These are phyloP conservation scores for Cyclanthera cordifolia DNA, from an alignment of 306 rosid species.

Conservation along the genomic window DNA sequence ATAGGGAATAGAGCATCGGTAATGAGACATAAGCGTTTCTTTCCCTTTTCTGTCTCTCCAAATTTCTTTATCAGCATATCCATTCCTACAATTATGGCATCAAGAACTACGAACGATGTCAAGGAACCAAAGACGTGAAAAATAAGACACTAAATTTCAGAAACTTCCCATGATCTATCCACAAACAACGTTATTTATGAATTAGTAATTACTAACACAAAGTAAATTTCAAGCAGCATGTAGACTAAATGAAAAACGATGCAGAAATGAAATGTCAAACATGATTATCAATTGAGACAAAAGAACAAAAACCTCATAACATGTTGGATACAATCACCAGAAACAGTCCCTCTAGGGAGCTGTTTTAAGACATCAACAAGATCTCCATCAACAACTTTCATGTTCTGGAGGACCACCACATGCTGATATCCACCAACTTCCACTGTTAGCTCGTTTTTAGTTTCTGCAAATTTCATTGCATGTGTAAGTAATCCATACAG, in stretches of 20 bases:
- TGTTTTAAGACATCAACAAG: conserved; percentile 50
- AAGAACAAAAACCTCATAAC: neutral
- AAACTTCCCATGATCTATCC: conserved; percentile 12
- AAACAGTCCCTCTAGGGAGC: conserved; percentile 58
- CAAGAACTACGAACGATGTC: conserved; percentile 68
- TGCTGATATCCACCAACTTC: conserved; percentile 93
- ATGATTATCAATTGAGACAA: no score
- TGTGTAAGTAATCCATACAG: neutral
- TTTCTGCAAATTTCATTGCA: conserved; percentile 36
- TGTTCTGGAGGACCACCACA: conserved; percentile 50
- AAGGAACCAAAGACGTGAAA: conserved; percentile 34
- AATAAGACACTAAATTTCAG: neutral
- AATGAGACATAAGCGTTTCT: conserved; percentile 65
- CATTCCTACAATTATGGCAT: conserved; percentile 82
- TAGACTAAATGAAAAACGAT: neutral
- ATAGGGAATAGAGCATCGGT: conserved; percentile 65
- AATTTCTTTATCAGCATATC: conserved; percentile 83
- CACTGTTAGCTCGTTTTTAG: conserved; percentile 59
- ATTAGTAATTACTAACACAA: no score
- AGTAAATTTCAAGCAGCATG: no score
- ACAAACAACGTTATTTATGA: no score
- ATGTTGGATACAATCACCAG: conserved; percentile 77
- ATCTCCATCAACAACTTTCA: conserved; percentile 74
- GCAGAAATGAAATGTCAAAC: neutral
- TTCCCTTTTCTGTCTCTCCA: conserved; percentile 58